These are phyloP conservation scores for Dalbergia cultrata DNA, from an alignment of 306 rosid genomes.

Conservation along the genomic window DNA sequence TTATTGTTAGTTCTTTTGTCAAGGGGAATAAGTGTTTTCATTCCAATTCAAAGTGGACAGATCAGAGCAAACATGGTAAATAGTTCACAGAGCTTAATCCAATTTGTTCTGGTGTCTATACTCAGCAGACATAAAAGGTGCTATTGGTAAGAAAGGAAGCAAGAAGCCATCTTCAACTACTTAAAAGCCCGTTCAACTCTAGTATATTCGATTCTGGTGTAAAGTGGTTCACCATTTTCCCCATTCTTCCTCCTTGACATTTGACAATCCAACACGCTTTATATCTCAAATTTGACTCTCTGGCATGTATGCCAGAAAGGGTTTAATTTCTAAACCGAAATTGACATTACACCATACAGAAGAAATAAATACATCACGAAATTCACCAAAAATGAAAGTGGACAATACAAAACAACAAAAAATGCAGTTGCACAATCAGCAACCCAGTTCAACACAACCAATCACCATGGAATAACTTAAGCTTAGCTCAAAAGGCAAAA, in stretches of 20 bases:
- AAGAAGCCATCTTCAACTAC: background rate
- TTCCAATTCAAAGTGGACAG: background rate
- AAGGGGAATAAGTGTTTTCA: background rate
- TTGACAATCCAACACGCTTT: slow-evolving; percentile 2
- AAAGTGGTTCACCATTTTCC: slow-evolving; percentile 9
- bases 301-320: background rate
- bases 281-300: background rate
- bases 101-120: background rate
- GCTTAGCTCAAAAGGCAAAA: background rate
- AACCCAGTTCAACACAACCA: background rate
- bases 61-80: slow-evolving; percentile 1
- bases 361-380: background rate
- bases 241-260: background rate
- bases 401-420: too few relatives aligned
- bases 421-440: background rate
- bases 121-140: background rate
- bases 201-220: background rate
- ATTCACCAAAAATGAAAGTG: background rate
- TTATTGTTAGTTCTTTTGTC: background rate
- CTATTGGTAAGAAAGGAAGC: background rate
- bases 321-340: background rate
- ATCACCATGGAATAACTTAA: background rate
- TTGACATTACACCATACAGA: background rate
- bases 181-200: background rate
- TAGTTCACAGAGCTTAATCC: slow-evolving; percentile 14